Conservation (phyloP, 495 filamentous ascomycete genomes). For the Glarea lozoyensis region DNA sequence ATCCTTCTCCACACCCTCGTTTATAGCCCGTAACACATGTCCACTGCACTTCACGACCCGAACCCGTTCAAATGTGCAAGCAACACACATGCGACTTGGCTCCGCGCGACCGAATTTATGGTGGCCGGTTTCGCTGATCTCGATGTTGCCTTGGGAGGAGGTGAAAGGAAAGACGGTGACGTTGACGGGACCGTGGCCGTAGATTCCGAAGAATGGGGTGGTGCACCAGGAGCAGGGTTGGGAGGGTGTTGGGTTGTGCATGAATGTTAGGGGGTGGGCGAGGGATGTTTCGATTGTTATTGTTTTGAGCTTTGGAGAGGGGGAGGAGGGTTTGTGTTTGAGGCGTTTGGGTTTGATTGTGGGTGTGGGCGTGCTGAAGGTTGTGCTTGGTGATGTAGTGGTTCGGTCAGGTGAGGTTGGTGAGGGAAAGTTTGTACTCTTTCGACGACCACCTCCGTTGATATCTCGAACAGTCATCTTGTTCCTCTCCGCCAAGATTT, state of each 20-base stretch:
- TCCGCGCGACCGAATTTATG: not conserved
- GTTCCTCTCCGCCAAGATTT: too few relatives aligned
- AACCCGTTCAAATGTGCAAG: conserved; percentile 3
- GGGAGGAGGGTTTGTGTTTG: not conserved
- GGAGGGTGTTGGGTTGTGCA: conserved; percentile 1
- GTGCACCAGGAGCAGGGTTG: conserved; percentile 11
- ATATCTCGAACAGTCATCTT: too few relatives aligned
- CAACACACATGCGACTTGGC: conserved; percentile 5
- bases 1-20: too few relatives aligned
- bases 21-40: not conserved
- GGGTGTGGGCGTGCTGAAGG: too few relatives aligned
- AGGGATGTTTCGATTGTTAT: conserved; percentile 10
- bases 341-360: too few relatives aligned
- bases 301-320: not conserved
- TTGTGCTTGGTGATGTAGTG: too few relatives aligned
- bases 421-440: too few relatives aligned
- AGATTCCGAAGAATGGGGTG: conserved; percentile 11
- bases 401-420: too few relatives aligned
- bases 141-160: conserved; percentile 5
- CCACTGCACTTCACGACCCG: not conserved
- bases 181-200: not conserved
- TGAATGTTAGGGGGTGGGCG: conserved; percentile 15
- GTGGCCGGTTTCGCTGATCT: conserved; percentile 9
- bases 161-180: conserved; percentile 1
- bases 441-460: too few relatives aligned